Evolutionary conservation across 305 asterid genomes (phyloP), one percentile per base, ranked within the genome.

Genomic region (Solanum chacoense): DNA sequence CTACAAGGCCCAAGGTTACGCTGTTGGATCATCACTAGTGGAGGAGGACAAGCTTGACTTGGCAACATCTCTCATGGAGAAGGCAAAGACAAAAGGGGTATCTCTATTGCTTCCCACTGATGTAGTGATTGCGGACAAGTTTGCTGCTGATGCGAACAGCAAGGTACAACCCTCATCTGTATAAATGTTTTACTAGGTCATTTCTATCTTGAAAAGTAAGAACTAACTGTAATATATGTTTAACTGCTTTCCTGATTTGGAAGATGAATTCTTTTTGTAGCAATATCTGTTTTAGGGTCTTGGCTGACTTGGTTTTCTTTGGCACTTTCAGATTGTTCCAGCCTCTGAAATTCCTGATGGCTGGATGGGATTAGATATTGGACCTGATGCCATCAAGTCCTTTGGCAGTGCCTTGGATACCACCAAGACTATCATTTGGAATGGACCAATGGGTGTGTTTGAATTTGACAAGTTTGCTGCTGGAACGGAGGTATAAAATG

Each of bases 361-460:
- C 32, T 96, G 98, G 98, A 95, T 94, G 98, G 98, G 98, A 13
- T 91, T 96, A 80, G 98, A 96, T 89, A 94, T 96, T 85, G 98
- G 98, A 38, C 98, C 98, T 0, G 95, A 95, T 65, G 83, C 96
- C 26, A 95, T 96, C 90, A 95, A 94, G 86, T 79, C 98, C 76
- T 96, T 96, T 38, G 91, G 92, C 38, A 95, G 91, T 83, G 93
- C 94, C 81, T 86, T 96, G 88, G 98, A 95, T 74, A 87, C 95
- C 85, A 96, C 98, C 77, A 91, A 94, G 89, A 95, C 98, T 24
- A 55, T 96, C 38, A 96, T 96, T 88, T 96, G 98, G 98, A 96
- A 96, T 65, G 98, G 98, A 29, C 98, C 98, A 2, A 96, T 96
- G 98, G 98, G 98, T 65, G 98, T 96, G 29, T 96, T 96, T 84